Conservation (phyloP, 306 rosid species). For the Oxytropis ochrocephala region DNA sequence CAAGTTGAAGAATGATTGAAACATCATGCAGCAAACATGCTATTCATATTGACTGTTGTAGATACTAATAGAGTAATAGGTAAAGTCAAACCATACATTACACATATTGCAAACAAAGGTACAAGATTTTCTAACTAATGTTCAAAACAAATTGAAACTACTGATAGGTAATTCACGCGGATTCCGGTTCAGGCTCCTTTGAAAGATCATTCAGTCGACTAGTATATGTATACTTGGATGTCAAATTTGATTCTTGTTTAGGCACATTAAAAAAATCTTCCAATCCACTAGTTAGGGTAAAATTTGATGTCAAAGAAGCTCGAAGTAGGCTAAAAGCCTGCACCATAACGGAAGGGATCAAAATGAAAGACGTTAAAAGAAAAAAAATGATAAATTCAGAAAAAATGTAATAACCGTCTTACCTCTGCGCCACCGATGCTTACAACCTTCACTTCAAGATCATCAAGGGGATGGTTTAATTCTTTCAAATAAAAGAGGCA, state of each 20-base stretch:
- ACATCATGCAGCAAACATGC: too few relatives aligned
- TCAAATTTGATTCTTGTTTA: slow-evolving; percentile 18
- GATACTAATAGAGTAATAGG: too few relatives aligned
- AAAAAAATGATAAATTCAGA: background rate
- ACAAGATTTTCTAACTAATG: background rate
- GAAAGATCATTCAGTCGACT: slow-evolving; percentile 15
- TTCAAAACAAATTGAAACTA: slow-evolving; percentile 1
- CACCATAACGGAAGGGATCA: background rate
- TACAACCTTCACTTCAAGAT: slow-evolving; percentile 24
- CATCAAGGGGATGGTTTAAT: slow-evolving; percentile 11
- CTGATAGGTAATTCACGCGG: background rate
- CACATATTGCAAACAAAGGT: background rate
- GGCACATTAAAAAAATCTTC: slow-evolving; percentile 7
- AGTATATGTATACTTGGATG: slow-evolving; percentile 7
- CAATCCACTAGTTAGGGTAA: slow-evolving; percentile 14
- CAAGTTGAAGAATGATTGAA: too few relatives aligned
- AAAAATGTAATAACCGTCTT: background rate
- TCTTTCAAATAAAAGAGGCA: slow-evolving; percentile 19
- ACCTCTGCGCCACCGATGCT: slow-evolving; percentile 19
- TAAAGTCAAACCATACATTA: background rate
- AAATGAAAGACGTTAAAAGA: background rate
- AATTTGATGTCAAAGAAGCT: slow-evolving; percentile 24
- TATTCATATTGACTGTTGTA: too few relatives aligned
- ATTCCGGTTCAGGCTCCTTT: slow-evolving; percentile 6
- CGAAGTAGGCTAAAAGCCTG: slow-evolving; percentile 21